phyloP scores from a whole-genome alignment of 176 grass and related monocot species.

The Phoenix dactylifera region DNA sequence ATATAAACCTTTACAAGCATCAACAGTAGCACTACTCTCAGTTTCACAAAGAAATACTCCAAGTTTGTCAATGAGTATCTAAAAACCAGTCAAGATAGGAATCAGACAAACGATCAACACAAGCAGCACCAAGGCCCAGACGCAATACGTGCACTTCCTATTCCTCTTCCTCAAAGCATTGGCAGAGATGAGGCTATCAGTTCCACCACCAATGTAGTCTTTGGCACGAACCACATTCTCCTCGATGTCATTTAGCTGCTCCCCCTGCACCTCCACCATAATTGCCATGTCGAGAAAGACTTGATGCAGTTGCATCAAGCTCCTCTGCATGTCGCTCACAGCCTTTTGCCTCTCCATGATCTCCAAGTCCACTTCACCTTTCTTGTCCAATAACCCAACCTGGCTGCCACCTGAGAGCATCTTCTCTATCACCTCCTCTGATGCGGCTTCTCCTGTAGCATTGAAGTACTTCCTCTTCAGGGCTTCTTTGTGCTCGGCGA shows the following conservation, averaged over 20 bases:
- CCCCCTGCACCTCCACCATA: slow-evolving; percentile 34
- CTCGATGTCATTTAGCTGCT: slow-evolving; percentile 42
- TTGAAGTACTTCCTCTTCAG: slow-evolving; percentile 37
- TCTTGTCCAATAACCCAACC: slow-evolving; percentile 17
- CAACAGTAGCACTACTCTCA: too few species aligned
- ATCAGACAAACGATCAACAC: slow-evolving; percentile 26
- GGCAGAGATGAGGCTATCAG: slow-evolving; percentile 21
- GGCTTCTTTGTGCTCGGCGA: slow-evolving; percentile 32
- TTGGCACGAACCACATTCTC: slow-evolving; percentile 26
- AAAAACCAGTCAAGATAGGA: slow-evolving; percentile 10
- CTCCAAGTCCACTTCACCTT: slow-evolving; percentile 26
- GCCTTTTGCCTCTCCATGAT: slow-evolving; percentile 32
- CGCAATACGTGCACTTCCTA: slow-evolving; percentile 16
- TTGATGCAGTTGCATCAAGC: slow-evolving; percentile 44
- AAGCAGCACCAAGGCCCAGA: slow-evolving; percentile 17
- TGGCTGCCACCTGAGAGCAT: slow-evolving; percentile 24
- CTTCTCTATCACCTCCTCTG: slow-evolving; percentile 33
- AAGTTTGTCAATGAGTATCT: neutral
- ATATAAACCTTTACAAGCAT: too few species aligned
- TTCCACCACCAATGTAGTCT: slow-evolving; percentile 33
- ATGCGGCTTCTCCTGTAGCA: slow-evolving; percentile 27
- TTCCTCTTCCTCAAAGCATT: slow-evolving; percentile 26
- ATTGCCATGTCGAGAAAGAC: slow-evolving; percentile 42
- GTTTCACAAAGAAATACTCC: neutral
- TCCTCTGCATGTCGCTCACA: slow-evolving; percentile 34